These are phyloP conservation scores for Nannochloropsis gaditana DNA, from an alignment of 108 stramenopile genomes.

Conservation along the genomic window DNA sequence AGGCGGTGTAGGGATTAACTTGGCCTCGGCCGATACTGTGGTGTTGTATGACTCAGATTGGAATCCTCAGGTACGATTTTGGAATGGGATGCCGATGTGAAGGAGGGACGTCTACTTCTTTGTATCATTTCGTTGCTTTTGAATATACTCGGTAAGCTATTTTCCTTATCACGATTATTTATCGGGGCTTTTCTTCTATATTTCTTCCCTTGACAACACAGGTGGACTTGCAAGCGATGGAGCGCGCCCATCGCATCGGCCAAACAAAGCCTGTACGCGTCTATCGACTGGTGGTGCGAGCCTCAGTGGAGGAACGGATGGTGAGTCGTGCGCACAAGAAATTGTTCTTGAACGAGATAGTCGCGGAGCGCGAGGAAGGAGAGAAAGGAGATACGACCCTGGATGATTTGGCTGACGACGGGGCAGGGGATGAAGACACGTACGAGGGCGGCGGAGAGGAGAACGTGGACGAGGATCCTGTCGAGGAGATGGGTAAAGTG, in stretches of 20 bases:
- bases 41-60: slow-evolving; percentile 94
- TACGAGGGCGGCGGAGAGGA: slow-evolving; percentile 43
- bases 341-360: slow-evolving; percentile 67
- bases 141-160: neutral
- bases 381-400: slow-evolving; percentile 52
- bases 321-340: slow-evolving; percentile 74
- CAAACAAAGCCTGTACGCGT: slow-evolving; percentile 57
- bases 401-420: slow-evolving; percentile 27
- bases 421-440: slow-evolving; percentile 33
- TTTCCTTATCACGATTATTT: no score
- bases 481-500: slow-evolving; percentile 33
- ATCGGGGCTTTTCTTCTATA: no score
- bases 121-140: neutral
- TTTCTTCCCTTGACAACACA: neutral
- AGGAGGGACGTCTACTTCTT: neutral
- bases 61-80: slow-evolving; percentile 71
- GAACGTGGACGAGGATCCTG: slow-evolving; percentile 43
- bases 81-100: neutral
- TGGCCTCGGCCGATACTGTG: slow-evolving; percentile 86
- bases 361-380: slow-evolving; percentile 59
- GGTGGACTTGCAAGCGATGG: slow-evolving; percentile 57
- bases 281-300: slow-evolving; percentile 38
- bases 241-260: slow-evolving; percentile 52
- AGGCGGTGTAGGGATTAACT: slow-evolving; percentile 64
- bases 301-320: slow-evolving; percentile 56